A percentile compares a stretch with the other conserved stretches of the same genome.
These are phyloP conservation scores for Cryptococcus jaspeensis DNA, from an alignment of 1,284 basidiomycete genomes.

Conservation along the genomic window DNA sequence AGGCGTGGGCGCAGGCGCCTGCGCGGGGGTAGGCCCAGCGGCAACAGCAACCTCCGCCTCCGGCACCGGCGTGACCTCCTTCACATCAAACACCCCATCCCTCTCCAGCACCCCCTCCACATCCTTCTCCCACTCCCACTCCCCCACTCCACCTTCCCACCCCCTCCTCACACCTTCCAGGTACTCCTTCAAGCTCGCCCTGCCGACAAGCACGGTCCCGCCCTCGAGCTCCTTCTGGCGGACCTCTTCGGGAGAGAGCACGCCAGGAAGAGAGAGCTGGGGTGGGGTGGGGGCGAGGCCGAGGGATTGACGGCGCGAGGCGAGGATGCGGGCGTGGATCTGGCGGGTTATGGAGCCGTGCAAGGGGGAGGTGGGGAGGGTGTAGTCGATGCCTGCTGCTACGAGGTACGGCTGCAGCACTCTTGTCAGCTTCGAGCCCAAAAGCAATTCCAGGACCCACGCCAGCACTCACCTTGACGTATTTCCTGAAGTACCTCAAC, in stretches of 20 bases:
- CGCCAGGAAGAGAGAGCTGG: constrained; percentile 60
- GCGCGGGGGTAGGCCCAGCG: constrained; percentile 11
- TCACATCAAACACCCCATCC: constrained; percentile 76
- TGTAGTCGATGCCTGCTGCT: constrained; percentile 90
- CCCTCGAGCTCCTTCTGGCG: constrained; percentile 70
- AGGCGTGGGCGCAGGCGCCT: constrained; percentile 7
- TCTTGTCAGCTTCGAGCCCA: neutral
- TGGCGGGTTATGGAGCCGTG: constrained; percentile 72
- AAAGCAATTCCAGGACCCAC: neutral
- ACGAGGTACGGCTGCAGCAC: constrained; percentile 79
- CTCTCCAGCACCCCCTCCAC: constrained; percentile 67
- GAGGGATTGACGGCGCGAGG: constrained; percentile 52
- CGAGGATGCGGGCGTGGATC: constrained; percentile 60
- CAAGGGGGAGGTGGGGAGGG: constrained; percentile 74
- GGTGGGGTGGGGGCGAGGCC: constrained; percentile 60
- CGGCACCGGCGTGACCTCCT: constrained; percentile 19
- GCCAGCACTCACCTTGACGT: constrained; percentile 60
- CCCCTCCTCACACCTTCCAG: constrained; percentile 80
- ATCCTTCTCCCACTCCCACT: constrained; percentile 71
- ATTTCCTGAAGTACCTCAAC: constrained; percentile 96
- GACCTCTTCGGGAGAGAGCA: constrained; percentile 59
- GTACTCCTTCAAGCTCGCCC: constrained; percentile 92
- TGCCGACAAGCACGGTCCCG: constrained; percentile 82
- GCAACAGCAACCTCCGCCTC: constrained; percentile 1
- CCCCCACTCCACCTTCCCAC: constrained; percentile 73